These are phyloP conservation scores for Curvularia verruculosa DNA, from an alignment of 2,329 filamentous ascomycete genomes.

Conservation along the genomic window DNA sequence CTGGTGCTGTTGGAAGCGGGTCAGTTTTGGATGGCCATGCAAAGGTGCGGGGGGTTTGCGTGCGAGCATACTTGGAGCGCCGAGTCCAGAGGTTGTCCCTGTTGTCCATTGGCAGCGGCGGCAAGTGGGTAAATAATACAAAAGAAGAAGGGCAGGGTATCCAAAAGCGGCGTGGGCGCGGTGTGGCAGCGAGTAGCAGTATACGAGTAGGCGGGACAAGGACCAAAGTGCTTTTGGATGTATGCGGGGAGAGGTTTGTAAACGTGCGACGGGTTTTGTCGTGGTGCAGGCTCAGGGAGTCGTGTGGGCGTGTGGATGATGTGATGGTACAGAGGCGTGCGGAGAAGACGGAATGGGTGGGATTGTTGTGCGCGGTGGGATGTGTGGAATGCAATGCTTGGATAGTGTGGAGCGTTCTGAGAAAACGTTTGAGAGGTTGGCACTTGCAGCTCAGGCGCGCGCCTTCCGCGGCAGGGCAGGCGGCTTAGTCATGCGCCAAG, in stretches of 20 bases:
- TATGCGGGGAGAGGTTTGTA: constrained; percentile 14
- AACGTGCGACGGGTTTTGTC: constrained; percentile 10
- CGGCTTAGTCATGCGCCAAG: constrained; percentile 23
- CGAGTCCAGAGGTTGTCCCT: constrained; percentile 71
- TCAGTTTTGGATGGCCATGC: constrained; percentile 28
- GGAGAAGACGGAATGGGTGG: constrained; percentile 8
- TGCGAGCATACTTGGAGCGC: constrained; percentile 73
- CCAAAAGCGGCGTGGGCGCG: constrained; percentile 42
- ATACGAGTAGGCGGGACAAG: constrained; percentile 32
- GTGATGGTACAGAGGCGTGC: constrained; percentile 11
- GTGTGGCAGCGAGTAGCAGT: constrained; percentile 47
- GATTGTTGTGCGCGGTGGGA: constrained; percentile 21
- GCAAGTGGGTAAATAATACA: constrained; percentile 15
- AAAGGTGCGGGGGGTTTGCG: constrained; percentile 25
- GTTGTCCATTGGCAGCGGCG: constrained; percentile 48
- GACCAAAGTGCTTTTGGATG: constrained; percentile 21
- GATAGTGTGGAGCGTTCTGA: constrained; percentile 28
- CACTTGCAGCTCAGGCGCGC: constrained; percentile 32
- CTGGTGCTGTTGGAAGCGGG: constrained; percentile 65
- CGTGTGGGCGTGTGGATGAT: constrained; percentile 8
- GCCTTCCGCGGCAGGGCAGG: constrained; percentile 22
- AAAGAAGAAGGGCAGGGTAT: constrained; percentile 22
- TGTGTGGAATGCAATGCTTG: constrained; percentile 27
- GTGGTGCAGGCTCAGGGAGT: constrained; percentile 5
- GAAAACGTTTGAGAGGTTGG: constrained; percentile 41